Conservation (phyloP, 1,284 basidiomycete genomes). For the Microbotryum violaceum region DNA sequence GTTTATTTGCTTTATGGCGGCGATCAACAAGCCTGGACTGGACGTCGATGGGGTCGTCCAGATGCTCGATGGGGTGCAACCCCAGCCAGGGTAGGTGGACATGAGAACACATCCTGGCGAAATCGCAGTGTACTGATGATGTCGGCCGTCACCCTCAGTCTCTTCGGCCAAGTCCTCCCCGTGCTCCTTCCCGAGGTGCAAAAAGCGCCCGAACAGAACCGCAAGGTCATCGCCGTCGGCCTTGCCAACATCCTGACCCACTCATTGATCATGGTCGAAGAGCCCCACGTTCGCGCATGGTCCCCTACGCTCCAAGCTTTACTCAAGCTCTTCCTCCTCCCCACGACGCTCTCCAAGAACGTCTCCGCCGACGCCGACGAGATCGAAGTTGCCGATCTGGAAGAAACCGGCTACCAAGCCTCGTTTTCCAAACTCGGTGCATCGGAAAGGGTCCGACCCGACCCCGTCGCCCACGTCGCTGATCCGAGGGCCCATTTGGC, state of each 20-base stretch:
- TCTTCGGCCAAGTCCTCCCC: constrained; percentile 74
- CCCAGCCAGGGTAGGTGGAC: constrained; percentile 54
- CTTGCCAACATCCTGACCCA: constrained; percentile 69
- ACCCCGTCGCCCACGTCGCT: constrained; percentile 43
- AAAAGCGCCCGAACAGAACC: constrained; percentile 69
- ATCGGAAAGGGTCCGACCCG: constrained; percentile 46
- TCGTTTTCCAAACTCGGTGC: constrained; percentile 86
- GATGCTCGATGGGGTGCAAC: constrained; percentile 73
- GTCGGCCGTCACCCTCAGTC: constrained; percentile 44
- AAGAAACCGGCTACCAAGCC: constrained; percentile 87
- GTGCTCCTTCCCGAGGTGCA: constrained; percentile 75
- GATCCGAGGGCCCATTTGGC: constrained; percentile 44
- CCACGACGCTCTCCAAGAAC: constrained; percentile 54
- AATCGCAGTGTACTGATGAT: not conserved
- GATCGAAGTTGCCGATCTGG: constrained; percentile 70
- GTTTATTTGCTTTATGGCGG: constrained; percentile 68
- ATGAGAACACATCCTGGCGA: not conserved
- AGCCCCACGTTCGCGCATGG: constrained; percentile 62
- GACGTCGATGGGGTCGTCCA: constrained; percentile 69
- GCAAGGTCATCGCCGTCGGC: constrained; percentile 79
- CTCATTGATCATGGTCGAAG: constrained; percentile 58
- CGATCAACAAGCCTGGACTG: constrained; percentile 63
- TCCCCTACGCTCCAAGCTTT: constrained; percentile 63
- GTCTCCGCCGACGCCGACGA: constrained; percentile 48
- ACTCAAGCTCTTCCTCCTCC: constrained; percentile 66